phyloP scores from a whole-genome alignment of 202 grass and related monocot genomes.

The Bolboschoenoplectus hybrid region DNA sequence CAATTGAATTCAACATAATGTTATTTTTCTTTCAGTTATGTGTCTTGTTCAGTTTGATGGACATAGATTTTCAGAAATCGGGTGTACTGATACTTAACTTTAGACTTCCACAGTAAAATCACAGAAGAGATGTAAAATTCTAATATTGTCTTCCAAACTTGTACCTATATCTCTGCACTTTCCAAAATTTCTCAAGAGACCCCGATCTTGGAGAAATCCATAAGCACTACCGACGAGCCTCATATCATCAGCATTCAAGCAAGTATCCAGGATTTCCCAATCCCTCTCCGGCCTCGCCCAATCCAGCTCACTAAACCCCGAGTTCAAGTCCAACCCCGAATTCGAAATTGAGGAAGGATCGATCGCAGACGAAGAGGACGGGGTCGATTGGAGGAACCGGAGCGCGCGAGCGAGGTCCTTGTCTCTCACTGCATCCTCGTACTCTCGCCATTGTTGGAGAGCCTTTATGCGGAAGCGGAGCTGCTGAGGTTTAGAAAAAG shows the following conservation, averaged over 20 bases:
- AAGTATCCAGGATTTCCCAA: conserved; percentile 92
- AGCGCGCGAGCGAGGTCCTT: conserved; percentile 89
- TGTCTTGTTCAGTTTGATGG: neutral
- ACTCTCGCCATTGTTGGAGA: conserved; percentile 80
- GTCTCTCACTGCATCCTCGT: conserved; percentile 80
- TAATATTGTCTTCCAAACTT: too few species aligned
- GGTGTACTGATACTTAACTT: neutral
- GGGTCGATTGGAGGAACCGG: conserved; percentile 68
- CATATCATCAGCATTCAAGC: conserved; percentile 95
- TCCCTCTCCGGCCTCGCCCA: conserved; percentile 56
- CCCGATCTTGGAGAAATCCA: conserved; percentile 63
- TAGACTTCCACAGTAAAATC: neutral
- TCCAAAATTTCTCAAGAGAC: conserved; percentile 64
- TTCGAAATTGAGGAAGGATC: conserved; percentile 24
- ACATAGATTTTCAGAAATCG: conserved; percentile 13
- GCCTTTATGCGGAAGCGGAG: conserved; percentile 47
- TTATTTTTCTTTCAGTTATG: neutral
- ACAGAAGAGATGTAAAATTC: neutral
- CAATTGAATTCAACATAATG: neutral
- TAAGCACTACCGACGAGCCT: conserved; percentile 79
- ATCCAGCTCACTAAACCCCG: neutral
- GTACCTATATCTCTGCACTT: conserved; percentile 86
- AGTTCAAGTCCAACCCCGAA: neutral
- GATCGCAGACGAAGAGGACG: conserved; percentile 43
- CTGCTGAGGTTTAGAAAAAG: neutral